Evolutionary conservation across 169 alveolate genomes (phyloP).

Genomic region (Perkinsus olseni): DNA sequence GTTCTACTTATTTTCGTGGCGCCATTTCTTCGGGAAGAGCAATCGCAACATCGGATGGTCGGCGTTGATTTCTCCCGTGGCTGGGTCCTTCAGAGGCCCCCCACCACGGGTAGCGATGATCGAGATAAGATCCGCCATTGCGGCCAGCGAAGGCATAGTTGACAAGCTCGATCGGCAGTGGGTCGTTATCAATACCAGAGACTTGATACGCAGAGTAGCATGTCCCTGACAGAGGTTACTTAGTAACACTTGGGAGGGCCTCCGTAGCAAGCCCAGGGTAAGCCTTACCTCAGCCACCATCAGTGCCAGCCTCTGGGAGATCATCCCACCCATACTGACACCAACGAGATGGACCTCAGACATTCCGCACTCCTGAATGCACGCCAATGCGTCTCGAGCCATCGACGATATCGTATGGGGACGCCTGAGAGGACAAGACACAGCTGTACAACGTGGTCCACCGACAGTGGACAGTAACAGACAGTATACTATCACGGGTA

Average conservation of each 20-base stretch:
- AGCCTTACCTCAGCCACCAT: background rate
- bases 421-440: too few relatives aligned
- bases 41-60: background rate
- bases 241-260: background rate
- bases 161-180: background rate
- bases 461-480: too few relatives aligned
- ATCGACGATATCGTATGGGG: too few relatives aligned
- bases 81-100: background rate
- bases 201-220: background rate
- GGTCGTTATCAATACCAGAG: background rate
- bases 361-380: background rate
- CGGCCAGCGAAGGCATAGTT: background rate
- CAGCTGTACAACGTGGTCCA: too few relatives aligned
- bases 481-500: too few relatives aligned
- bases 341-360: background rate
- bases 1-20: background rate
- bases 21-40: background rate
- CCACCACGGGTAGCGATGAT: background rate
- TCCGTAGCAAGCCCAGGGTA: background rate
- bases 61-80: background rate
- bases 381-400: background rate
- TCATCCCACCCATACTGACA: background rate
- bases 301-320: background rate
- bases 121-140: background rate
- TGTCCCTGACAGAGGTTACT: background rate